These are phyloP conservation scores for Lentinula sp. DNA, from an alignment of 768 basidiomycete species.

Conservation along the genomic window DNA sequence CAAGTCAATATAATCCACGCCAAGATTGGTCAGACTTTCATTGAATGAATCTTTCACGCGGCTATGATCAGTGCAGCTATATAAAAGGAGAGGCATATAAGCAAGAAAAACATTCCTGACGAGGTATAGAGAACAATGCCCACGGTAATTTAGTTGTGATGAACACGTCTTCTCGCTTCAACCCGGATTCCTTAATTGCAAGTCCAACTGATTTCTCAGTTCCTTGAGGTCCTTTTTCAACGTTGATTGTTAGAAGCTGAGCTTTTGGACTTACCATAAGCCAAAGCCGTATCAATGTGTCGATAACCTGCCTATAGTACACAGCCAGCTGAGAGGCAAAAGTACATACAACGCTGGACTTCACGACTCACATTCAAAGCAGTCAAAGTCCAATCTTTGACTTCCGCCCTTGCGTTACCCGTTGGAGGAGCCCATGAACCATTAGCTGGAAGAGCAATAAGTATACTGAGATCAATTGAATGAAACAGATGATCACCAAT, in stretches of 20 bases:
- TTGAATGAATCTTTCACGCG: conserved; percentile 34
- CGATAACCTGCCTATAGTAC: conserved; percentile 29
- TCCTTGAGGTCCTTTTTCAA: conserved; percentile 8
- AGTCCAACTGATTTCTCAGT: conserved; percentile 38
- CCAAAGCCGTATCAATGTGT: conserved; percentile 34
- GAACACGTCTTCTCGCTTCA: conserved; percentile 42
- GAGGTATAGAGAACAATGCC: conserved; percentile 2
- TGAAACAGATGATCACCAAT: conserved; percentile 19
- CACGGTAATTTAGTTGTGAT: conserved; percentile 45
- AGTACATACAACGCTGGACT: background rate
- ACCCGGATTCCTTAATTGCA: conserved; percentile 39
- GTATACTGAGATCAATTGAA: background rate
- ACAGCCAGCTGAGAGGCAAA: no score
- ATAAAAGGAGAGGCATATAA: background rate
- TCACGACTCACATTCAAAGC: conserved; percentile 27
- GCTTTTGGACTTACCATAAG: conserved; percentile 20
- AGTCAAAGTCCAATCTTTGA: conserved; percentile 30
- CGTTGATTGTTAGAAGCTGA: background rate
- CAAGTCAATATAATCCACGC: conserved; percentile 43
- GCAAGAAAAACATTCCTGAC: background rate
- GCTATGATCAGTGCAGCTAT: conserved; percentile 30
- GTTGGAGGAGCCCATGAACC: conserved; percentile 33
- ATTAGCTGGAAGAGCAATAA: conserved; percentile 15
- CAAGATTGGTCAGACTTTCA: conserved; percentile 32
- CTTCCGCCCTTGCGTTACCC: conserved; percentile 25